Evolutionary conservation across 2,329 filamentous ascomycete genomes (phyloP).

Genomic region (Simplicillium sp.): DNA sequence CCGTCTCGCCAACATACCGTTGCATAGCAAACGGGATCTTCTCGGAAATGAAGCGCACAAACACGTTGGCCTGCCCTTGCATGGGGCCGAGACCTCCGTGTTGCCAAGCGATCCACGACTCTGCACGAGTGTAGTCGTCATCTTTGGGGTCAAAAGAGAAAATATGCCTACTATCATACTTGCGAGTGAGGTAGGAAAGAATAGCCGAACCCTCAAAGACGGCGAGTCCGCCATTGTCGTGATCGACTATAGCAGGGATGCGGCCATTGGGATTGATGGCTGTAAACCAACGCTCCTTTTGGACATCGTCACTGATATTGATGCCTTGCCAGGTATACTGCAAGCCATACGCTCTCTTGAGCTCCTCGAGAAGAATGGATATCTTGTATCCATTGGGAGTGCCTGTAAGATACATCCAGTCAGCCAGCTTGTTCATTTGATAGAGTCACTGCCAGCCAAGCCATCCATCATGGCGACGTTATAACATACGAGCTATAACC

Average conservation of each 20-base stretch:
- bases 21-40: constrained; percentile 62
- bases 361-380: constrained; percentile 54
- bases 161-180: constrained; percentile 53
- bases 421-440: too few species aligned
- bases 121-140: constrained; percentile 22
- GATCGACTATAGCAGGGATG: constrained; percentile 57
- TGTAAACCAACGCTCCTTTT: constrained; percentile 60
- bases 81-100: constrained; percentile 65
- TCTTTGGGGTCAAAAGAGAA: constrained; percentile 28
- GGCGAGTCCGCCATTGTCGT: constrained; percentile 48
- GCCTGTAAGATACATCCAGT: constrained; percentile 13
- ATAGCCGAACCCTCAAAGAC: constrained; percentile 72
- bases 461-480: too few species aligned
- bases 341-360: constrained; percentile 54
- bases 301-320: constrained; percentile 52
- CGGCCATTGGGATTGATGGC: constrained; percentile 54
- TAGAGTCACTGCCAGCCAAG: too few species aligned
- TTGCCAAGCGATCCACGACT: constrained; percentile 56
- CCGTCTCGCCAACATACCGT: constrained; percentile 66
- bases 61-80: constrained; percentile 71
- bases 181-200: constrained; percentile 62
- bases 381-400: constrained; percentile 48
- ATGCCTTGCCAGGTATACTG: constrained; percentile 50
- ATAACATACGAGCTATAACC: too few species aligned
- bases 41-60: constrained; percentile 57